Evolutionary conservation across 2,329 filamentous ascomycete genomes (phyloP), one percentile per base, ranked within the genome.

Genomic region (Fusarium sp.): DNA sequence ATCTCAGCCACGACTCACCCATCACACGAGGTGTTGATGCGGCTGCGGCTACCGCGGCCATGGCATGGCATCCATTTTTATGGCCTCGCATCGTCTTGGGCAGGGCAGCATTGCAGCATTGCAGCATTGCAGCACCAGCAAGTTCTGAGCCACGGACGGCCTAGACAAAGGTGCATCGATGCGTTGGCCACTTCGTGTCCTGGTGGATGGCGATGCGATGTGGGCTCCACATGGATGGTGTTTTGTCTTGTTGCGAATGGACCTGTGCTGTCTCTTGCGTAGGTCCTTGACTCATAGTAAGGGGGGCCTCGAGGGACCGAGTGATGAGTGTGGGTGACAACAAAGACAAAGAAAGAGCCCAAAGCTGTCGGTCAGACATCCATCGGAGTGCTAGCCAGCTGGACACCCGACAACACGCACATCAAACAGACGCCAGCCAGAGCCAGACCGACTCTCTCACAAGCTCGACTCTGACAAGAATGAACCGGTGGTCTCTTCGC

Each of bases 131-230:
- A 64, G 45, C 45, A 54, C 18, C 50, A 41, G 32, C 50, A 64
- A 73, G 71, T 45, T 68, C 58, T 75, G 72, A 69, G 68, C 61
- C 60, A 64, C 61, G 23, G 48, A 64, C 64, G 23, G 48, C 68
- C 70, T 45, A 67, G 60, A 70, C 50, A 64, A 27, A 67, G 66
- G 48, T 75, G 72, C 72, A 75, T 66, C 72, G 72, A 75, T 75
- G 72, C 66, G 72, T 70, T 75, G 72, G 72, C 72, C 72, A 67
- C 66, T 64, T 75, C 72, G 66, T 73, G 72, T 67, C 66, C 69
- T 60, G 62, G 48, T 60, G 48, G 52, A 60, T 65, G 69, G 62
- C 66, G 72, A 70, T 66, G 72, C 66, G 72, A 70, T 66, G 72
- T 70, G 69, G 52, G 72, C 72, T 64, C 72, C 72, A 74, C 72